Base-by-base conservation (phyloP, 208 protist genomes). In the Crithidia brevicula region DNA sequence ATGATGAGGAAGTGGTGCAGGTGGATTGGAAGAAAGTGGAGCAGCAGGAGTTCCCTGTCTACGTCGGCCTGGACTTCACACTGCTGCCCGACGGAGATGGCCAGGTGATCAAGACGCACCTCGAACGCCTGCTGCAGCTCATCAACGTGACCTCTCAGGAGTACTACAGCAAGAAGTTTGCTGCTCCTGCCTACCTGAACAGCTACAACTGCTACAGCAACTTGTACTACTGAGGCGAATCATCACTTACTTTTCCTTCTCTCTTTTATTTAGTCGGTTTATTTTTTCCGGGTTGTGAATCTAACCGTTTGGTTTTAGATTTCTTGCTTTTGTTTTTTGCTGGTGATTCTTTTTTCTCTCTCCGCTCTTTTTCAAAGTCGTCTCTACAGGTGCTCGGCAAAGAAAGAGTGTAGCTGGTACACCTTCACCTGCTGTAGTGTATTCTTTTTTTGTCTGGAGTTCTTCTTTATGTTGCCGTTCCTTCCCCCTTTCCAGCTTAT, bases 111-210 rank as follows among this genome's bases (percentile, higher is more conserved):
- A 76, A 81, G 42, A 80, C 69, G 33, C 86, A 95, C 62, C 58
- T 93, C 30, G 86, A 95, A 31, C 84, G 89, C 28, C 67, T 95
- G 30, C 72, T 95, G 18, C 83, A 88, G 65, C 82, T 83, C 57
- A 89, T 93, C 46, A 92, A 92, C 69, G 72, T 95, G 1, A 88
- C 89, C 16, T 65, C 75, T 23, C 77, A 88, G 68, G 86, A 95
- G 83, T 95, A 95, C 73, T 93, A 91, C 78, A 85, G 84, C 38
- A 86, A 87, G 56, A 88, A 89, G 25, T 94, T 88, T 73, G 76
- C 83, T 34, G 34, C 75, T 20, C 80, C 80, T 7, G 72, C 76
- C 25, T 86, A 90, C 54, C 27, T 88, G 28, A 76, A 71, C 42
- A 68, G 67, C 53, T 77, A 83, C 72, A 78, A 87, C 63, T 80